Conservation (phyloP, 2,329 filamentous ascomycete species). For the Exophiala sp. region DNA sequence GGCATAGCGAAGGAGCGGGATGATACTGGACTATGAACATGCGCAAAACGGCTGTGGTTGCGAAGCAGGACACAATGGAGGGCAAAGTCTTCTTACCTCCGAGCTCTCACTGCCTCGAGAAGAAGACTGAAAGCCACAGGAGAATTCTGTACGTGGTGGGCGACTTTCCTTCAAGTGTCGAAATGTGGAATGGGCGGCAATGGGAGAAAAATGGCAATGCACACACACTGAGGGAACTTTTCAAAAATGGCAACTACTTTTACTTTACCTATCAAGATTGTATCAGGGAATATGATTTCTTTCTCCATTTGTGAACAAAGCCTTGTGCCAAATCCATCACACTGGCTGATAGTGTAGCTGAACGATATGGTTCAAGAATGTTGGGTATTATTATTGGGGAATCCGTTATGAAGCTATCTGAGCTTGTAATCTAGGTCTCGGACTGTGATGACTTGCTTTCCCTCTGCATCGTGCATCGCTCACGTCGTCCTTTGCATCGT, state of each 20-base stretch:
- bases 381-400: too few species aligned
- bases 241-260: background rate
- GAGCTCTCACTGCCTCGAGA: background rate
- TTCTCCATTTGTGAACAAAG: background rate
- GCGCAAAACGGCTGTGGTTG: constrained; percentile 4
- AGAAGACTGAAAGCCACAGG: background rate
- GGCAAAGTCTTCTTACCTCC: background rate
- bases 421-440: too few species aligned
- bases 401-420: too few species aligned
- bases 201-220: background rate
- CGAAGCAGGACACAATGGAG: background rate
- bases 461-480: too few species aligned
- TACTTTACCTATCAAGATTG: background rate
- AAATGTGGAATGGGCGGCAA: background rate
- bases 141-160: background rate
- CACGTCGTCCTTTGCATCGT: too few species aligned
- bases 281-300: constrained; percentile 3
- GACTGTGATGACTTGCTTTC: too few species aligned
- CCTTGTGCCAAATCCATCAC: too few species aligned
- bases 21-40: background rate
- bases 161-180: background rate
- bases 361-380: too few species aligned
- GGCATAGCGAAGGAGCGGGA: constrained; percentile 22
- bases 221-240: background rate
- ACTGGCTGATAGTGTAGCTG: too few species aligned